phyloP scores from a whole-genome alignment of 441 rosid species.

The Sinapis alba region DNA sequence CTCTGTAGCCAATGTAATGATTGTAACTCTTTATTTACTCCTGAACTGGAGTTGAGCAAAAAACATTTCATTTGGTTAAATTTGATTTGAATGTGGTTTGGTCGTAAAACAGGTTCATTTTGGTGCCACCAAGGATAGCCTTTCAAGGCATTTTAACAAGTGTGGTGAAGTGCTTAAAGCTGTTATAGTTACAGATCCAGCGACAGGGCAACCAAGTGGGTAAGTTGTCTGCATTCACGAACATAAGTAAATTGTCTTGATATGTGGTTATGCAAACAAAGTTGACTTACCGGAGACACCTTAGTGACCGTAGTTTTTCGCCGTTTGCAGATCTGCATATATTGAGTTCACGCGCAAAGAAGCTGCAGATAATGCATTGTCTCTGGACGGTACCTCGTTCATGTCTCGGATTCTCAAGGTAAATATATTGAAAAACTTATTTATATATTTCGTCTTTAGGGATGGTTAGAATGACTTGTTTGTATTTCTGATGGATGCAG shows the following conservation, averaged over 20 bases:
- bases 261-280: conserved; percentile 12
- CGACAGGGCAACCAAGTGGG: conserved; percentile 95
- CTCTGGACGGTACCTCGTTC: conserved; percentile 88
- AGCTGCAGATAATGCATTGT: conserved; percentile 83
- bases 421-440: conserved; percentile 5
- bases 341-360: conserved; percentile 82
- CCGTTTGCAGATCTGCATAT: conserved; percentile 69
- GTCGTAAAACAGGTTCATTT: conserved; percentile 75
- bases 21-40: conserved; percentile 13
- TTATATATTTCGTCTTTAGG: background rate
- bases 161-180: conserved; percentile 92
- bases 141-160: conserved; percentile 89
- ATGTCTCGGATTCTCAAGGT: conserved; percentile 97
- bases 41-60: background rate
- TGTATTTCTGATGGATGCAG: conserved; percentile 45
- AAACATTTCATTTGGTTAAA: conserved; percentile 22
- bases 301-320: background rate
- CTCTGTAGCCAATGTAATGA: conserved; percentile 85
- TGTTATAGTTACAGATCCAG: conserved; percentile 79
- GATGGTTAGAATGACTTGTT: conserved; percentile 10
- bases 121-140: conserved; percentile 93
- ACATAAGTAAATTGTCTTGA: conserved; percentile 17
- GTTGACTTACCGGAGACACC: background rate
- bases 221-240: conserved; percentile 35
- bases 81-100: conserved; percentile 30